Evolutionary conservation across 805 yeast species (phyloP), one percentile per base, ranked within the genome.

Genomic region (Barnettozyma californica): DNA sequence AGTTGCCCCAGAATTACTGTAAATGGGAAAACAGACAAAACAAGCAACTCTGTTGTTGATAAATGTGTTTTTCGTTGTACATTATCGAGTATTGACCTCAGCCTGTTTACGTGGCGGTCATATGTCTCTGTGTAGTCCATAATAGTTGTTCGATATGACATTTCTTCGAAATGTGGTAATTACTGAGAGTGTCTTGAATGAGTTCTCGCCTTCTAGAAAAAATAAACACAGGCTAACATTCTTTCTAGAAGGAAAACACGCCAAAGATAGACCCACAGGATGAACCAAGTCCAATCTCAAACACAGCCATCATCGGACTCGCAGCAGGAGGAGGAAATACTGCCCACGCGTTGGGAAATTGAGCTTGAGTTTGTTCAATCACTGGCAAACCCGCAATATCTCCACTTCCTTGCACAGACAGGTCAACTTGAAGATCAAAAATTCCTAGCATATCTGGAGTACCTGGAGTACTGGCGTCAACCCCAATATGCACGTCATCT

Each of bases 351-450:
- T 49, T 88, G 92, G 88, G 96, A 87, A 60, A 80, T 87, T 20
- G 96, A 87, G n/a, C 40, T 41, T 8, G 49, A 87, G 78, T 92
- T 92, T 67, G 95, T 92, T 3, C 98, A 92, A 67, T 84, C 96
- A 14, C 73, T 92, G 31, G 88, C 96, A 2, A 94, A 92, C 65
- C 81, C 92, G 41, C 96, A 85, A 64, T 92, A 91, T 62, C 74
- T 92, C 48, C 83, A 88, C 54, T 90, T 81, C 59, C 72, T 92
- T 23, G 96, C 97, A 2, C 97, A 91, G 65, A 86, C 83, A 56
- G 82, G 83, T 49, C 82, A 82, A 60, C 70, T 91, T 11, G 83
- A 84, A 57, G 84, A 86, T 58, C 81, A 76, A 26, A 76, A 77
- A 45, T 91, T 92, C 57, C 70, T 89, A 29, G 78, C 80, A 51